A percentile compares a stretch with the other conserved stretches of the same genome.
Evolutionary conservation across 257 asterid genomes (phyloP).

Genomic region (Ajuga chamaepitys): DNA sequence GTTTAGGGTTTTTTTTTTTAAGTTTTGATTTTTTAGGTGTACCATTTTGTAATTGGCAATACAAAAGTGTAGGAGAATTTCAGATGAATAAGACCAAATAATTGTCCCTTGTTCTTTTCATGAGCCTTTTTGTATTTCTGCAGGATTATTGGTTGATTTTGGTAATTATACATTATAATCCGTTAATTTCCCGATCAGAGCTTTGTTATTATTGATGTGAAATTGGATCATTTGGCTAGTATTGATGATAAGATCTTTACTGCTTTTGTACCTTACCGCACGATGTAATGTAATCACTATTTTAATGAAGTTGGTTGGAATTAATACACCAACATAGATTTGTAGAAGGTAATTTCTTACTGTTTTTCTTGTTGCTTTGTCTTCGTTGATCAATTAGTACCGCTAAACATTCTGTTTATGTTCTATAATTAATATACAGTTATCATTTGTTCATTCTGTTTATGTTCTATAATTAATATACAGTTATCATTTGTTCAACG

Average conservation of each 20-base stretch:
- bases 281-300: neutral
- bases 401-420: too few species aligned
- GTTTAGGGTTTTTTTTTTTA: slow-evolving; percentile 2
- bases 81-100: slow-evolving; percentile 17
- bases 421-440: too few species aligned
- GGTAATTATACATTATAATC: neutral
- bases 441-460: too few species aligned
- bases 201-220: neutral
- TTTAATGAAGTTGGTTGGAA: neutral
- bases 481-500: too few species aligned
- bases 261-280: neutral
- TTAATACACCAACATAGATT: neutral
- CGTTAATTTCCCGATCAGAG: neutral
- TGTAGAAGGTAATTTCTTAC: too few species aligned
- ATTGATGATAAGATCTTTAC: neutral
- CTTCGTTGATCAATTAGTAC: too few species aligned
- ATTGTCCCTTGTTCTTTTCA: neutral
- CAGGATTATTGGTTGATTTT: neutral
- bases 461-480: too few species aligned
- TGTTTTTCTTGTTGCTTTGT: too few species aligned
- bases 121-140: neutral
- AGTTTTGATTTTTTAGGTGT: neutral
- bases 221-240: neutral
- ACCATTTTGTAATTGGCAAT: slow-evolving; percentile 21
- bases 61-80: slow-evolving; percentile 15